A percentile compares a stretch with the other conserved stretches of the same genome.
Conservation (phyloP, 2,329 filamentous ascomycete species). For the Sporothrix dimorphospora region DNA sequence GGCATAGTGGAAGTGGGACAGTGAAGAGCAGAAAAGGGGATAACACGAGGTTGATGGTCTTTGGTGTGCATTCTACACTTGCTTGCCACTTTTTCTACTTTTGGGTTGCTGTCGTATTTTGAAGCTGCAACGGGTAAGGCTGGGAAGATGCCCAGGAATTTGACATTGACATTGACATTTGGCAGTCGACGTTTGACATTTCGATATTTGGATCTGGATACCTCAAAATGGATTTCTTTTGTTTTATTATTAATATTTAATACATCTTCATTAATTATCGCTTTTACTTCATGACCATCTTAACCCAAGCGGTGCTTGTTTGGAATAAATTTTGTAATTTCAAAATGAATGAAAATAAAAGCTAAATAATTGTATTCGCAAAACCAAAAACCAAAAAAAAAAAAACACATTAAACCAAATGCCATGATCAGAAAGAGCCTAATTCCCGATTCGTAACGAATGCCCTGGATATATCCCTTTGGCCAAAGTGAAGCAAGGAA, state of each 20-base stretch:
- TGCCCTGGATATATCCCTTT: constrained; percentile 15
- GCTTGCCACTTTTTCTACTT: not conserved
- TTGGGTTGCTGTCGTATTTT: not conserved
- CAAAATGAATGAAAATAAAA: not conserved
- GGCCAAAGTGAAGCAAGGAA: not conserved
- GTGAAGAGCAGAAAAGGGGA: not conserved
- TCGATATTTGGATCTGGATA: not conserved
- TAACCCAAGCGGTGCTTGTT: too few species aligned
- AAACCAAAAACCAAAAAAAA: not conserved
- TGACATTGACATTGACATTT: too few species aligned
- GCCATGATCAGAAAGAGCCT: constrained; percentile 4
- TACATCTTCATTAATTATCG: too few species aligned
- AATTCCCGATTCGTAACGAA: not conserved
- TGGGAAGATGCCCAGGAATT: too few species aligned
- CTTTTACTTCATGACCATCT: too few species aligned
- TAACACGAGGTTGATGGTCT: not conserved
- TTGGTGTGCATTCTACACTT: not conserved
- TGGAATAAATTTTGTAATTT: not conserved
- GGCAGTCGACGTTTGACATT: not conserved
- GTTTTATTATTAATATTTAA: not conserved
- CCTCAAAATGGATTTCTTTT: not conserved
- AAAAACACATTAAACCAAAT: constrained; percentile 1
- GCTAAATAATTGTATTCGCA: not conserved
- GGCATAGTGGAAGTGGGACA: too few species aligned
- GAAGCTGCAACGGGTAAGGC: not conserved